Evolutionary conservation across 176 grass and related monocot species (phyloP), one percentile per base, ranked within the genome.

Genomic region (Urochloa ruziziensis): DNA sequence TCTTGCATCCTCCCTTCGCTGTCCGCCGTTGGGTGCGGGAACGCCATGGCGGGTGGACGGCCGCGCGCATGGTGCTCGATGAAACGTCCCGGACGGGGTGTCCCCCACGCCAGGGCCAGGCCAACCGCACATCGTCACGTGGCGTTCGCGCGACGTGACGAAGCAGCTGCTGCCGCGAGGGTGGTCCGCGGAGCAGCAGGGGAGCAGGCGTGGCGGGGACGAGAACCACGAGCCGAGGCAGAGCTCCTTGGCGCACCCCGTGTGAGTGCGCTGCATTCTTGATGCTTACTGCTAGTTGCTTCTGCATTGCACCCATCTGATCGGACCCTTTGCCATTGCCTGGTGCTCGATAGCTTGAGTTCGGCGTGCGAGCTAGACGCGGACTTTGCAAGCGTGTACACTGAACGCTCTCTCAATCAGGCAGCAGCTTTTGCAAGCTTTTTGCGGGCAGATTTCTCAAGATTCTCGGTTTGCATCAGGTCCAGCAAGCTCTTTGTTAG

Each of bases 381-480:
- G 49, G 47, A 68, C 49, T 42, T 21, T 14, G 65, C 63, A 52
- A 7, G 46, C 9, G 47, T 40, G n/a, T n/a, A n/a, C n/a, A n/a
- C n/a, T n/a, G 47, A 52, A 18, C 63, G 29, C 78, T 68, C 40
- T 13, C 34, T 13, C 3, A 69, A 53, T 57, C 37, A 70, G n/a
- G 64, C n/a, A 42, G 34, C 25, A 70, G 33, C n/a, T 44, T 25
- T 24, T 29, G 12, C 65, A 6, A 78, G 5, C 63, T 85, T 85
- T 85, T 71, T 10, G 19, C 43, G 8, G 64, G 3, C 1, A 64
- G 76, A 86, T 79, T 63, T 86, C 33, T 79, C 52, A 7, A 70
- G 53, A 85, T 46, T 37, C 21, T n/a, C 32, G n/a, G 17, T 63
- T 15, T 42, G 3, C 69, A 49, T 52, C 32, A 51, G 43, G 7